Conservation (phyloP, 306 rosid genomes). For the Phaseolus lunatus region DNA sequence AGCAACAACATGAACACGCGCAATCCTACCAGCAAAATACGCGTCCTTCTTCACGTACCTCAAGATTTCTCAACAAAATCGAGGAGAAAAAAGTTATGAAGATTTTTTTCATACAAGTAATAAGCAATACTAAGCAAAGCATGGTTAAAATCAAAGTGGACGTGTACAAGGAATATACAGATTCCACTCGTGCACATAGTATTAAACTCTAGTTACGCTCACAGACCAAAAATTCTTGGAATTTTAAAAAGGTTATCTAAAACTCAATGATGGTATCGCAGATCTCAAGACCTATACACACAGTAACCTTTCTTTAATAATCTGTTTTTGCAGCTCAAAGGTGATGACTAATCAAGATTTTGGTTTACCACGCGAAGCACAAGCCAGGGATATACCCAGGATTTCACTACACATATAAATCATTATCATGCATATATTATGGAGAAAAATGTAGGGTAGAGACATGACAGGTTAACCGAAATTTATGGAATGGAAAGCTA, state of each 20-base stretch:
- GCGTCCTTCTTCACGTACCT: constrained; percentile 32
- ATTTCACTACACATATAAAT: background rate
- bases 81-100: background rate
- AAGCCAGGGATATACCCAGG: too few species aligned
- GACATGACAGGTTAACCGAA: constrained; percentile 50
- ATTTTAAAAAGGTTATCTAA: constrained; percentile 17
- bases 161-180: constrained; percentile 14
- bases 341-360: too few species aligned
- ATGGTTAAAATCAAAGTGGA: constrained; percentile 8
- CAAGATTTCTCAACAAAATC: constrained; percentile 4
- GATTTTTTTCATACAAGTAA: background rate
- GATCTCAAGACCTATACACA: constrained; percentile 52
- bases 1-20: constrained; percentile 42
- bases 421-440: background rate
- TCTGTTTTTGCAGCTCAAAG: constrained; percentile 34
- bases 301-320: constrained; percentile 32
- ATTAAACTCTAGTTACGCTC: background rate
- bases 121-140: background rate
- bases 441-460: constrained; percentile 43
- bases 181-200: constrained; percentile 51
- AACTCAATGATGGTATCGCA: constrained; percentile 34
- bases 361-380: too few species aligned
- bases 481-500: constrained; percentile 43
- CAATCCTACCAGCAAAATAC: constrained; percentile 13
- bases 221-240: constrained; percentile 36